phyloP scores from a whole-genome alignment of 225 moss, liverwort and hornwort genomes.

The Ulota crispa region DNA sequence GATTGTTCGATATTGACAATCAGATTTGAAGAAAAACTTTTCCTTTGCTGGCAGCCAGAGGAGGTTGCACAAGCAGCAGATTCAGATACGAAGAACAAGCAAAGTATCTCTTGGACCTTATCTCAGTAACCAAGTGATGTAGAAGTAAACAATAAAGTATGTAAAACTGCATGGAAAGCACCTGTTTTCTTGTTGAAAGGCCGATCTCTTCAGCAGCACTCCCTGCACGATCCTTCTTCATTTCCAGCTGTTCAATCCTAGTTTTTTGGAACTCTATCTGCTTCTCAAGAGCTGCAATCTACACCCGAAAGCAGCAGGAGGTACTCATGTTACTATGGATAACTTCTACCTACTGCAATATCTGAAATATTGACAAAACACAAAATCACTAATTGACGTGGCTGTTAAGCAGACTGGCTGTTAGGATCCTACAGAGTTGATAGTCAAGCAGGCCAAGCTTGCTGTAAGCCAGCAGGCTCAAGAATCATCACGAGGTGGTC shows the following conservation, averaged over 20 bases:
- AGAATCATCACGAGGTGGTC: slow-evolving; percentile 1
- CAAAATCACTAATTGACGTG: neutral
- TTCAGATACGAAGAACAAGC: neutral
- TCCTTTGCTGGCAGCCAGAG: slow-evolving; percentile 8
- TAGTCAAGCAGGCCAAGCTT: slow-evolving; percentile 23
- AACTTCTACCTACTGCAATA: slow-evolving; percentile 1
- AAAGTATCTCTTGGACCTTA: slow-evolving; percentile 17
- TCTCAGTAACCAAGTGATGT: neutral
- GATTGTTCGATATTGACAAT: neutral
- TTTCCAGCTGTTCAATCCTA: slow-evolving; percentile 55
- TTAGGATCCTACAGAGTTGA: neutral
- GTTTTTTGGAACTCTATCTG: slow-evolving; percentile 50
- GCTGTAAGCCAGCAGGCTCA: slow-evolving; percentile 11
- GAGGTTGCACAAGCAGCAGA: slow-evolving; percentile 11
- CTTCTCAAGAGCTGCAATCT: slow-evolving; percentile 60
- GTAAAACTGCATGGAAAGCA: slow-evolving; percentile 37
- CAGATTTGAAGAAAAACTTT: neutral
- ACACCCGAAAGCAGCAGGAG: slow-evolving; percentile 32
- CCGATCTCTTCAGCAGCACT: slow-evolving; percentile 51
- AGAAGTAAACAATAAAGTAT: slow-evolving; percentile 13
- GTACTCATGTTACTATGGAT: neutral
- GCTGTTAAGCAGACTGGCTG: neutral
- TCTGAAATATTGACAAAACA: neutral
- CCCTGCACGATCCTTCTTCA: slow-evolving; percentile 41
- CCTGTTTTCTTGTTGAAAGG: slow-evolving; percentile 53